Evolutionary conservation across 345 rosid species (phyloP).

Genomic region (Populus deltoides): DNA sequence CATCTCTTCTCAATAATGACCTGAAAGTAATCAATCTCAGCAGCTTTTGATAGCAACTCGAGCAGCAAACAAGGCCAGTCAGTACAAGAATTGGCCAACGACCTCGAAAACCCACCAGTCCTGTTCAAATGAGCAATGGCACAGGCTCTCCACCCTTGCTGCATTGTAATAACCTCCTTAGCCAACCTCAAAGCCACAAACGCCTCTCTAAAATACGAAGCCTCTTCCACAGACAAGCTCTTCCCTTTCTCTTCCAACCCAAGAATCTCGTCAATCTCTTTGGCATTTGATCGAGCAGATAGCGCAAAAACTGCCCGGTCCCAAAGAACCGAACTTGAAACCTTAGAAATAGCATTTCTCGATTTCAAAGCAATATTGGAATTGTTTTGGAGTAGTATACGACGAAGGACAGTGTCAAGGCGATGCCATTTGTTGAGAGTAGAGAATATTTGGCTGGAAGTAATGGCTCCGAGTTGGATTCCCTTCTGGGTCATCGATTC

Average conservation of each 20-base stretch:
- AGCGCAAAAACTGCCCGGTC: slow-evolving; percentile 64
- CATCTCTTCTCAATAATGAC: slow-evolving; percentile 29
- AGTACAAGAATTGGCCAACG: slow-evolving; percentile 75
- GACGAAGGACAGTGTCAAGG: slow-evolving; percentile 54
- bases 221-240: slow-evolving; percentile 69
- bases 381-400: slow-evolving; percentile 32
- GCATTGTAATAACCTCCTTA: slow-evolving; percentile 65
- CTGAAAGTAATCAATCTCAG: slow-evolving; percentile 86
- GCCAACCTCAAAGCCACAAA: slow-evolving; percentile 77
- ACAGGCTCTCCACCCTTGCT: slow-evolving; percentile 73
- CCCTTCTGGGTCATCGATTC: slow-evolving; percentile 78
- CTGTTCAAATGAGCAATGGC: slow-evolving; percentile 74
- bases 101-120: slow-evolving; percentile 72
- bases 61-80: slow-evolving; percentile 92
- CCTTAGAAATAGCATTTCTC: slow-evolving; percentile 42
- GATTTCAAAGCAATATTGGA: slow-evolving; percentile 25
- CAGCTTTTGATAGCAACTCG: slow-evolving; percentile 90
- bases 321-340: slow-evolving; percentile 62
- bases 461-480: slow-evolving; percentile 63
- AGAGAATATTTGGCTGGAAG: slow-evolving; percentile 71
- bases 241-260: slow-evolving; percentile 49
- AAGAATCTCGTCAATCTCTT: slow-evolving; percentile 64
- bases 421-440: slow-evolving; percentile 87
- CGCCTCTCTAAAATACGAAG: slow-evolving; percentile 68
- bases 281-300: slow-evolving; percentile 66